phyloP scores from a whole-genome alignment of 352 stramenopile species.

The Phytopythium mirpurense region DNA sequence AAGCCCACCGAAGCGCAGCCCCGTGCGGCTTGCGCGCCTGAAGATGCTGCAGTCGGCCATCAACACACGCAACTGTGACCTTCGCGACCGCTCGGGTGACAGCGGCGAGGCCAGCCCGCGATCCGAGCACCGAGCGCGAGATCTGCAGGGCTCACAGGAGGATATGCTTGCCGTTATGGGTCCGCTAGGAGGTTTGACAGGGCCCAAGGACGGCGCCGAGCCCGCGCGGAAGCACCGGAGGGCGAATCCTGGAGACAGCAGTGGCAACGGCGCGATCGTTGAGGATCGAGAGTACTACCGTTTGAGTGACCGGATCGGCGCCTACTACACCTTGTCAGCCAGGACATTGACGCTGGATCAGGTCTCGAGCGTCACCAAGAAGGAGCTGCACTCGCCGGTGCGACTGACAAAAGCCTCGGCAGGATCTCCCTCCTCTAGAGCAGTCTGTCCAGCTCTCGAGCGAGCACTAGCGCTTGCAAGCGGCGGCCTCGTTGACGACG shows the following conservation, averaged over 20 bases:
- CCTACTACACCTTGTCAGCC: constrained; percentile 68
- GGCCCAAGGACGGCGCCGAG: constrained; percentile 16
- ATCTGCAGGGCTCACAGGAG: constrained; percentile 24
- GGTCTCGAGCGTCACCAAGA: constrained; percentile 60
- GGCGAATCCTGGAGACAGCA: constrained; percentile 13
- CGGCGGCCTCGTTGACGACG: not conserved
- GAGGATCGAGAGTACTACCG: constrained; percentile 76
- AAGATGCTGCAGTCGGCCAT: constrained; percentile 84
- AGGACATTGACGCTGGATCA: constrained; percentile 59
- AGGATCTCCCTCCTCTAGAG: constrained; percentile 35
- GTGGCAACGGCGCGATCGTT: constrained; percentile 7
- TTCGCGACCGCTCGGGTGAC: constrained; percentile 36
- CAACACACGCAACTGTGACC: constrained; percentile 70
- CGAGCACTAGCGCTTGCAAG: constrained; percentile 1
- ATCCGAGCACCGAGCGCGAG: constrained; percentile 18
- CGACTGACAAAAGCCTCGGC: constrained; percentile 31
- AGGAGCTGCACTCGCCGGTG: constrained; percentile 38
- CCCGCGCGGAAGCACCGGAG: constrained; percentile 26
- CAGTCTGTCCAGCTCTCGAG: constrained; percentile 51
- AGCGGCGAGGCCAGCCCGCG: constrained; percentile 14
- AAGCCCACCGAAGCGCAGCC: constrained; percentile 60
- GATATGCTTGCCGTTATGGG: constrained; percentile 68
- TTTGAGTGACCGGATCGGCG: constrained; percentile 75
- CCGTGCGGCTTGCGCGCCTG: constrained; percentile 65
- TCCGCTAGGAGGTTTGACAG: constrained; percentile 63